A percentile compares a stretch with the other conserved stretches of the same genome.
These are phyloP conservation scores for Hypoxylon trugodes DNA, from an alignment of 495 filamentous ascomycete species.

Conservation along the genomic window DNA sequence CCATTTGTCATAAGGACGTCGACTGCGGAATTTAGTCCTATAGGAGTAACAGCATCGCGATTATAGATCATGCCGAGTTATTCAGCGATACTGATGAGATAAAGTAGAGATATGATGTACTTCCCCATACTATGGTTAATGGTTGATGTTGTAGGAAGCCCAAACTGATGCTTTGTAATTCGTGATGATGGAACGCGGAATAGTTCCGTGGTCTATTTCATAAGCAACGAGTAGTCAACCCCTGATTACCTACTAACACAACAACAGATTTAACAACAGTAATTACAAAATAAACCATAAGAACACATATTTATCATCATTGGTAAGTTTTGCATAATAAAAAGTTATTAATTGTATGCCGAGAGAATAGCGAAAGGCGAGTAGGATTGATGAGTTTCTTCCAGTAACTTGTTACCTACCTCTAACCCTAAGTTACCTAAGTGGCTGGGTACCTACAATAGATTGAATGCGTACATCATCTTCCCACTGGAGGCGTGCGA, in stretches of 20 bases:
- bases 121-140: background rate
- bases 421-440: no score
- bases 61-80: background rate
- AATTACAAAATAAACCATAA: background rate
- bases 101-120: background rate
- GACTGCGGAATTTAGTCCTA: background rate
- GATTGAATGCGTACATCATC: no score
- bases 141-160: background rate
- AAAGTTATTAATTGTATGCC: no score
- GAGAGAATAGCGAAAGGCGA: no score
- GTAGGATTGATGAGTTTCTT: no score
- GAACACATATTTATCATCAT: no score
- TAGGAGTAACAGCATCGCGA: background rate
- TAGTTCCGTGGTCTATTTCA: conserved; percentile 3
- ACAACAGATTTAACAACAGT: no score
- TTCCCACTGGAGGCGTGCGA: no score
- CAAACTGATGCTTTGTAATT: conserved; percentile 19
- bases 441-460: no score
- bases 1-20: background rate
- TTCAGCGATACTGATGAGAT: background rate
- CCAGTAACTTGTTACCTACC: no score
- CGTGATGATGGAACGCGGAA: conserved; percentile 5
- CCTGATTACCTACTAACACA: background rate
- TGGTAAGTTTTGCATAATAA: no score
- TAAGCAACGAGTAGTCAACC: background rate